Evolutionary conservation across 305 asterid genomes (phyloP), one percentile per base, ranked within the genome.

Genomic region (Solanum hybrid): DNA sequence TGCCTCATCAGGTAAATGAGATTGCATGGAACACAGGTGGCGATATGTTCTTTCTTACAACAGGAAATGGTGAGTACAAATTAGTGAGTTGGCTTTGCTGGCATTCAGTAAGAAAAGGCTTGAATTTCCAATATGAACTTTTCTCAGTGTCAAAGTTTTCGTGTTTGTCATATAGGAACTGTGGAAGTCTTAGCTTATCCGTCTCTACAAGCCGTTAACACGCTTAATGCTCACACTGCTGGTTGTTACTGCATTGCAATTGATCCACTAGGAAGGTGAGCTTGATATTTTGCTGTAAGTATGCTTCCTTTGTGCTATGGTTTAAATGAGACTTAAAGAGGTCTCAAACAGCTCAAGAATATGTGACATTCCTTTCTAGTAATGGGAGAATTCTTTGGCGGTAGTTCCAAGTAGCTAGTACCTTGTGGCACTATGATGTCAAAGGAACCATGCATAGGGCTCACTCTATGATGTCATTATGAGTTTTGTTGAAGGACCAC

Each of bases 181-280:
- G 97, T 97, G 73, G 99, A 97, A 94, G 99, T 97, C 78, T 95
- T 97, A 5, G 94, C 99, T 88, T 97, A 96, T 93, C 99, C 99
- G 6, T 93, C 98, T 10, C 98, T 97, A 84, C 93, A 89, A 89
- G 96, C 94, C 20, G 95, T 96, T 90, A 93, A 94, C 88, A 97
- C 99, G 75, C 98, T 97, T 80, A 93, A 91, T 97, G 99, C 98
- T 91, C 99, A 96, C 92, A 97, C 98, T 34, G 99, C 98, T 90
- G 99, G 99, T 94, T 97, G 99, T 92, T 97, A 97, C 92, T 97
- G 99, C 94, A 97, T 97, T 91, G 99, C 99, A 57, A 97, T 95
- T 68, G 99, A 97, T 91, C 99, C 98, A 51, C 90, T 92, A 51
- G 99, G 98, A 93, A 96, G 98, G 99, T 97, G 88, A 87, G 89